Conservation (phyloP, 352 stramenopile genomes). For the Aphanomyces stellatus region DNA sequence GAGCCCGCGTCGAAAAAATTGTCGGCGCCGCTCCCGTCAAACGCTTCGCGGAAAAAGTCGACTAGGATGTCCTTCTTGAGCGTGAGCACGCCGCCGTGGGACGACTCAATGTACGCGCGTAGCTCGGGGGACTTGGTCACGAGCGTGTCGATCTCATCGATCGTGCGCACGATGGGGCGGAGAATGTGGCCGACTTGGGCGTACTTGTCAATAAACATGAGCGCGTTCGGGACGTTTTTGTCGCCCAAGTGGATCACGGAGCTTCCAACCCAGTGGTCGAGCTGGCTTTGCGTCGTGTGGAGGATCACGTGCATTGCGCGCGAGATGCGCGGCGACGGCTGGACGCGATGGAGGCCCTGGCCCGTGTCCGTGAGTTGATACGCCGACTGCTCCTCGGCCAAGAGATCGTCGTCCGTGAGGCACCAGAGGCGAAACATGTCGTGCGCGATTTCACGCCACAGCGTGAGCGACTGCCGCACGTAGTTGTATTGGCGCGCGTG, state of each 20-base stretch:
- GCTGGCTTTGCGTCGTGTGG: constrained; percentile 54
- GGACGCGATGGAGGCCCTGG: constrained; percentile 92
- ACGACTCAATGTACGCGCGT: constrained; percentile 50
- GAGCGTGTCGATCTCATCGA: constrained; percentile 62
- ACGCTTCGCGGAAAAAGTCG: constrained; percentile 95
- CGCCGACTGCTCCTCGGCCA: constrained; percentile 57
- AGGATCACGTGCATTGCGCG: constrained; percentile 94
- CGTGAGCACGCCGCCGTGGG: constrained; percentile 79
- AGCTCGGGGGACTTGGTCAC: constrained; percentile 39
- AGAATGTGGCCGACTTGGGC: constrained; percentile 88
- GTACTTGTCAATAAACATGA: constrained; percentile 99
- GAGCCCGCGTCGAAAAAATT: constrained; percentile 94
- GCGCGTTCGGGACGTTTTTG: constrained; percentile 96
- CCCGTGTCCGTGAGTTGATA: constrained; percentile 93
- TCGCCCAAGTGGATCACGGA: constrained; percentile 96
- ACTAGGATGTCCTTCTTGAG: constrained; percentile 88
- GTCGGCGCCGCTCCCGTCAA: constrained; percentile 91
- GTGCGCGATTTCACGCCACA: constrained; percentile 94
- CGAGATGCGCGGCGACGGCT: constrained; percentile 88
- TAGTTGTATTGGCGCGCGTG: constrained; percentile 95
- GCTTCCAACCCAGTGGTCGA: constrained; percentile 87
- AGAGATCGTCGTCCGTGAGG: constrained; percentile 89
- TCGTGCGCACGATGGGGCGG: constrained; percentile 80
- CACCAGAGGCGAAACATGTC: constrained; percentile 97
- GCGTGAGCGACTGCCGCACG: constrained; percentile 91